Evolutionary conservation across 257 asterid genomes (phyloP).

Genomic region (Rubia yunnanensis): DNA sequence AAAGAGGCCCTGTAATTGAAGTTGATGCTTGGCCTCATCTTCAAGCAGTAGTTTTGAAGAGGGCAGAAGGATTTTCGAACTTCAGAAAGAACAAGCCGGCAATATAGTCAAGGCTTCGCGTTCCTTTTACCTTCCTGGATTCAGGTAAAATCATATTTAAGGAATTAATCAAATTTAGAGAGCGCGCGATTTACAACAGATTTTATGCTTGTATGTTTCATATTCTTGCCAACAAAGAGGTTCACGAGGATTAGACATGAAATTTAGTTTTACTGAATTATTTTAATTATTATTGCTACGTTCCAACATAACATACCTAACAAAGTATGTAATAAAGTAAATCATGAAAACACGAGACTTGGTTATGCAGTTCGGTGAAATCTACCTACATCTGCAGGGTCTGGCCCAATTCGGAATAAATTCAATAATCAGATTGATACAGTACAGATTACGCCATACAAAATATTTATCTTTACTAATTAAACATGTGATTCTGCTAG

Average conservation of each 20-base stretch:
- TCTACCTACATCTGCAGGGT: too few relatives aligned
- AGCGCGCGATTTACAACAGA: not conserved
- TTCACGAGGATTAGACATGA: not conserved
- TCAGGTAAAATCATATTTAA: not conserved
- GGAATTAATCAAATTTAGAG: not conserved
- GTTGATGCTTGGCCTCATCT: not conserved
- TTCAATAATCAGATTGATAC: too few relatives aligned
- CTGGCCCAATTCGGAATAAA: too few relatives aligned
- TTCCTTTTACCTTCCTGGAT: not conserved
- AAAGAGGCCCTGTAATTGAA: not conserved
- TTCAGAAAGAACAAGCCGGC: not conserved
- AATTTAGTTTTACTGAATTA: too few relatives aligned
- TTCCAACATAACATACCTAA: too few relatives aligned
- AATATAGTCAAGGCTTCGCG: not conserved
- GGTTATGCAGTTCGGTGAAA: too few relatives aligned
- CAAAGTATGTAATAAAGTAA: too few relatives aligned
- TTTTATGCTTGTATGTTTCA: not conserved
- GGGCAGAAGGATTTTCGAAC: not conserved
- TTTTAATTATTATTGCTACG: too few relatives aligned
- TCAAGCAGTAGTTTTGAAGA: not conserved
- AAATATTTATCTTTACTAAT: too few relatives aligned
- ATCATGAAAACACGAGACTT: too few relatives aligned
- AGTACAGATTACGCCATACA: too few relatives aligned
- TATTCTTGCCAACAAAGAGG: not conserved
- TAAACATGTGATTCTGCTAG: too few relatives aligned